Conservation (phyloP, 306 rosid species). For the Senna siamea region DNA sequence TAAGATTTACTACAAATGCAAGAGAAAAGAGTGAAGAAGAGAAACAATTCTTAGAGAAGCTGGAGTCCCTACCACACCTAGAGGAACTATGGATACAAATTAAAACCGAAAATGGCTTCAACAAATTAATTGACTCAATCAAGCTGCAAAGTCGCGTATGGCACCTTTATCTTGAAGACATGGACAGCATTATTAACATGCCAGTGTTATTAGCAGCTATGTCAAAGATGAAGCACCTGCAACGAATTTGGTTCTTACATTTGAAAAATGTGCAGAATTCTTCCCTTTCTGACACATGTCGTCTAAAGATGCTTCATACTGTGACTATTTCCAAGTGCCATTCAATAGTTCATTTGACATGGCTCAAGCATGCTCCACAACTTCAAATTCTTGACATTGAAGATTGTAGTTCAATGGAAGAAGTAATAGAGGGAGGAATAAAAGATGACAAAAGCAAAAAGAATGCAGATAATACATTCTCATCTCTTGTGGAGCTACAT, state of each 20-base stretch:
- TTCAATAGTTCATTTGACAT: background rate
- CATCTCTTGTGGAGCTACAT: too few species aligned
- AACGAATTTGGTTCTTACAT: background rate
- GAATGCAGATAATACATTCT: too few species aligned
- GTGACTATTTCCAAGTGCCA: background rate
- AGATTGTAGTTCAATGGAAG: too few species aligned
- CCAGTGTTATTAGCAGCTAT: background rate
- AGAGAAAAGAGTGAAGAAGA: background rate
- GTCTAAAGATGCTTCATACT: background rate
- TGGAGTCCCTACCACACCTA: slow-evolving; percentile 15
- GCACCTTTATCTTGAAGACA: background rate
- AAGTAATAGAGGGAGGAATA: too few species aligned
- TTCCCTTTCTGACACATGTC: background rate
- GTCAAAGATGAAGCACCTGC: background rate
- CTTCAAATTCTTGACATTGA: too few species aligned
- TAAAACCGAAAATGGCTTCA: background rate
- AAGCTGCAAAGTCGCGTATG: background rate
- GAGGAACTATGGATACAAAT: background rate
- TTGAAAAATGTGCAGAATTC: background rate
- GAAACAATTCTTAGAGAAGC: background rate
- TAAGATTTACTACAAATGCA: background rate
- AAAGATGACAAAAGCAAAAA: too few species aligned
- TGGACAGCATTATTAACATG: background rate
- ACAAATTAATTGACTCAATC: background rate
- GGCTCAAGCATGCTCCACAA: too few species aligned